These are phyloP conservation scores for Phytophthora meadii DNA, from an alignment of 352 stramenopile genomes.

Conservation along the genomic window DNA sequence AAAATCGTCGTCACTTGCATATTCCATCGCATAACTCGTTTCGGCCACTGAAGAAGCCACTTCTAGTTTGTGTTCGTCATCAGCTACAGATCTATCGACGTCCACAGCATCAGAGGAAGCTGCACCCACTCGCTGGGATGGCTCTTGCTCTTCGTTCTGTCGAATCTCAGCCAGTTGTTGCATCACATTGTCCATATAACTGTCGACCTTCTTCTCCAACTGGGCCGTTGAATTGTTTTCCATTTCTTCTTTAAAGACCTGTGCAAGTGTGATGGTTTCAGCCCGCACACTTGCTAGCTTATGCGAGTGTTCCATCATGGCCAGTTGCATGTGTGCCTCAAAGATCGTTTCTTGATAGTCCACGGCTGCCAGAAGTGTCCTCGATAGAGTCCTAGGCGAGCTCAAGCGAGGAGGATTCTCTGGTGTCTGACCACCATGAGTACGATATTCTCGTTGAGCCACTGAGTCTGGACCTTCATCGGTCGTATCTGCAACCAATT, in stretches of 20 bases:
- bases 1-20: conserved; percentile 13
- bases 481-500: conserved; percentile 26
- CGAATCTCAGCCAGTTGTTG: conserved; percentile 48
- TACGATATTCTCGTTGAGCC: conserved; percentile 25
- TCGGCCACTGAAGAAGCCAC: neutral
- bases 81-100: conserved; percentile 30
- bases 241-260: conserved; percentile 78
- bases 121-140: conserved; percentile 33
- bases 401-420: conserved; percentile 37
- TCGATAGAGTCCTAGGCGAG: conserved; percentile 59
- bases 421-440: conserved; percentile 17
- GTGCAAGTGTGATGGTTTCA: conserved; percentile 58
- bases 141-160: conserved; percentile 42
- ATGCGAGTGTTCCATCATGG: conserved; percentile 65
- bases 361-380: conserved; percentile 61
- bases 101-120: conserved; percentile 48
- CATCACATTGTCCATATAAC: conserved; percentile 49
- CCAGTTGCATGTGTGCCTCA: conserved; percentile 65
- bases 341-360: conserved; percentile 75
- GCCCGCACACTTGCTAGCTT: conserved; percentile 58
- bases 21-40: conserved; percentile 8
- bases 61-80: neutral
- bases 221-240: conserved; percentile 50
- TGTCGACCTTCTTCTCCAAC: conserved; percentile 62
- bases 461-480: conserved; percentile 32